Evolutionary conservation across 352 stramenopile species (phyloP).

Genomic region (Globisporangium splendens): DNA sequence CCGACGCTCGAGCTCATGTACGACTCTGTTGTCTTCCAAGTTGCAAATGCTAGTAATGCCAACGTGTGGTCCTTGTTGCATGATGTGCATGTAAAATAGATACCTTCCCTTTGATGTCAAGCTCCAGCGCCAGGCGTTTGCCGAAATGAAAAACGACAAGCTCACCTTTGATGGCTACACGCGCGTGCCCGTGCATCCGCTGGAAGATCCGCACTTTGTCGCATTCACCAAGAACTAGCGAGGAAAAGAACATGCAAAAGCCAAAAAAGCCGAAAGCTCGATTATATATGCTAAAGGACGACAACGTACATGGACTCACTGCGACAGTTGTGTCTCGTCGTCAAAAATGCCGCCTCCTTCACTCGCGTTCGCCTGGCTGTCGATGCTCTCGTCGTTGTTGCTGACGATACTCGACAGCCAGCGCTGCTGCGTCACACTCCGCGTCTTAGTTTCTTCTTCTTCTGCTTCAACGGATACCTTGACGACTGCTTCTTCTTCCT

Average conservation of each 20-base stretch:
- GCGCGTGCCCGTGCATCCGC: constrained; percentile 37
- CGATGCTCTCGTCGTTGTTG: constrained; percentile 13
- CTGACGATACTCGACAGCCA: constrained; percentile 10
- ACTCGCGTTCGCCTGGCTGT: constrained; percentile 20
- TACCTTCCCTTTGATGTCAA: constrained; percentile 74
- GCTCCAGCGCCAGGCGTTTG: constrained; percentile 72
- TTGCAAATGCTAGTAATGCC: neutral
- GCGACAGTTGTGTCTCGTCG: constrained; percentile 34
- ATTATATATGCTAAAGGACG: too few relatives aligned
- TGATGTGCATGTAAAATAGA: constrained; percentile 13
- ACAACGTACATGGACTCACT: constrained; percentile 7
- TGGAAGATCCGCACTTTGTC: constrained; percentile 66
- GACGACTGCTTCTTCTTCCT: neutral
- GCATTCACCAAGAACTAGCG: constrained; percentile 37
- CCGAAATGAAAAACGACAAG: constrained; percentile 75
- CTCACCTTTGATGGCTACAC: constrained; percentile 58
- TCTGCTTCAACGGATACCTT: constrained; percentile 1
- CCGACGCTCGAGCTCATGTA: constrained; percentile 70
- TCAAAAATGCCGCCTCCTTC: constrained; percentile 32
- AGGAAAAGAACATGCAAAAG: too few relatives aligned
- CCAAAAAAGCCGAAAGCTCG: too few relatives aligned
- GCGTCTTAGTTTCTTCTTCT: neutral
- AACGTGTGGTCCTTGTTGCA: constrained; percentile 1
- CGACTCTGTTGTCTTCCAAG: neutral
- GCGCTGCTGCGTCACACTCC: constrained; percentile 2